Percentiles rank a stretch among this genome's conserved stretches.
phyloP scores from a whole-genome alignment of 495 filamentous ascomycete genomes.

The Apiosordaria backusii region DNA sequence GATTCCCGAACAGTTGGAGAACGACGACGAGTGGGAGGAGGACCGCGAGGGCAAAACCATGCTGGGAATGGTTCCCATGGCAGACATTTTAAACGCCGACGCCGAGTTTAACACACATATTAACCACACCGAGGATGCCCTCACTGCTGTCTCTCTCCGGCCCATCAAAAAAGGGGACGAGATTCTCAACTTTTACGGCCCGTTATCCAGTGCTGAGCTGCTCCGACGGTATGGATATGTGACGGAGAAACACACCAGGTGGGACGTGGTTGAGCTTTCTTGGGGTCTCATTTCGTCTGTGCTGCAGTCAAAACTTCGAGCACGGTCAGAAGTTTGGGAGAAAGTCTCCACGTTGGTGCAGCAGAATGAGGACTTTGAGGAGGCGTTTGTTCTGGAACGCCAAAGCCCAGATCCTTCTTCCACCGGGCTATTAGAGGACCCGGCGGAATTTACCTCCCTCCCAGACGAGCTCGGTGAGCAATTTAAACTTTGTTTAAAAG shows the following conservation, averaged over 20 bases:
- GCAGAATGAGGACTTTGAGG: constrained; percentile 40
- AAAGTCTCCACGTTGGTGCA: constrained; percentile 26
- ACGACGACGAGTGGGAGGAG: constrained; percentile 59
- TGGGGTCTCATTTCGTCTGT: constrained; percentile 49
- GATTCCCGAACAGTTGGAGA: constrained; percentile 47
- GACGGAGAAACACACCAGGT: constrained; percentile 67
- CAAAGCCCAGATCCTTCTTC: constrained; percentile 40
- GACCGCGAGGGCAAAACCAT: constrained; percentile 60
- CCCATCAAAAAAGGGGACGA: constrained; percentile 68
- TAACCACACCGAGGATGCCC: constrained; percentile 60
- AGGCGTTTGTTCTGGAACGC: constrained; percentile 45
- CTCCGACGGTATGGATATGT: constrained; percentile 88
- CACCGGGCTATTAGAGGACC: constrained; percentile 27
- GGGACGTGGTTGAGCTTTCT: constrained; percentile 80
- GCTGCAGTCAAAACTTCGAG: constrained; percentile 39
- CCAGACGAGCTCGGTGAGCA: constrained; percentile 39
- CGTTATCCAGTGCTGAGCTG: constrained; percentile 75
- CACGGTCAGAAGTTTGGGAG: constrained; percentile 42
- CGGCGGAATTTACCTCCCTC: constrained; percentile 32
- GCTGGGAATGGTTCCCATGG: constrained; percentile 89
- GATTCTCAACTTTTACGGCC: constrained; percentile 88
- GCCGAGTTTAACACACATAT: constrained; percentile 76
- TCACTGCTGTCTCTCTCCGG: constrained; percentile 66
- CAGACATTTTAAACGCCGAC: constrained; percentile 90
- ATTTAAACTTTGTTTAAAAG: constrained; percentile 41